Base-by-base conservation (phyloP, 1,139 yeast species). In the Hemisphaericaspora lyxosophila region DNA sequence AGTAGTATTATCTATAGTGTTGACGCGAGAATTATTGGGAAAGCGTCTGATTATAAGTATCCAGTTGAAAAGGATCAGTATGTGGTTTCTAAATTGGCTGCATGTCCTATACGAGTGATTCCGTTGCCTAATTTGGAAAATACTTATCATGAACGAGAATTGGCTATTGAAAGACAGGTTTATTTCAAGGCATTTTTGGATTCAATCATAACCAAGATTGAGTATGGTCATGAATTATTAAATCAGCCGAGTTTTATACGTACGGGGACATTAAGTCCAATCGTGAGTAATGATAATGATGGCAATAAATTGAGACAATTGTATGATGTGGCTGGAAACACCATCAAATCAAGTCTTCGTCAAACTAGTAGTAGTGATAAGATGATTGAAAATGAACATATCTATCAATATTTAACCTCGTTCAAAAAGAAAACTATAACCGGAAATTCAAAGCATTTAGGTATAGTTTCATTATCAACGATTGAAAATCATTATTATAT, bases 21-120 rank as follows among this genome's bases (percentile, higher is more conserved):
- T 7, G 67, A 65, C 26, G 73, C 75, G 15, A 60, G 74, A 50
- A 62, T 71, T 14, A 64, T 71, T 25, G 76, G 75, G 1, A 62
- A 60, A 31, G 70, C 74, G 1, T 59, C 64, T 16, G 73, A 66
- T 38, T 71, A 67, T 44, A 40, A 49, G 3, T 38, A 43, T 28
- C 34, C 40, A 4, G 41, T 40, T 3, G 40, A 44, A 6, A 41
- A 45, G 14, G 71, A 71, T 41, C 65, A 60, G 42, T 71, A 68
- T 41, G 64, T 70, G 16, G 56, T 70, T 33, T 71, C 71, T 4
- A 59, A 60, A 29, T 71, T 67, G 35, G 56, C 59, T 3, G 51
- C 54, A 6, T 49, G 59, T 31, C 68, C 70, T 4, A 55, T 70
- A 15, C 49, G 77, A 34, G 62, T 71, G 13, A 50, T 69, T 3